These are phyloP conservation scores for Sporothrix curviconia DNA, from an alignment of 2,329 filamentous ascomycete genomes.

Conservation along the genomic window DNA sequence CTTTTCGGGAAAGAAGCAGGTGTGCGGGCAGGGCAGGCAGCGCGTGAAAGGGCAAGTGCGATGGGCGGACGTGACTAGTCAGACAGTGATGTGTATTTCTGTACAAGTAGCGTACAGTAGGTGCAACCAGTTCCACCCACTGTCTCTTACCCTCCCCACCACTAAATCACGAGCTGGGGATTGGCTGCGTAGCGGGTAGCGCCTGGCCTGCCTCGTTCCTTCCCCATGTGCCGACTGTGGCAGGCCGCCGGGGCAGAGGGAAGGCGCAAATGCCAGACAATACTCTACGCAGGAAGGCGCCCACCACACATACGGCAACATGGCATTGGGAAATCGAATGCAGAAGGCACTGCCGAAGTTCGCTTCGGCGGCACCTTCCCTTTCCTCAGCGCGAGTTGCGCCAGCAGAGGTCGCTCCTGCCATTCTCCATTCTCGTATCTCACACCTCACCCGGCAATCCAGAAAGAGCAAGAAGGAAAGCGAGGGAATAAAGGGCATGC, in stretches of 20 bases:
- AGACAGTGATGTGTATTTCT: not conserved
- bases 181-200: not conserved
- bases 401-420: not conserved
- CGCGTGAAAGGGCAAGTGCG: conserved; percentile 4
- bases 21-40: conserved; percentile 1
- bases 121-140: too few relatives aligned
- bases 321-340: not conserved
- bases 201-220: too few relatives aligned
- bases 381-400: not conserved
- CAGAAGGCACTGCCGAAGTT: not conserved
- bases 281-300: not conserved
- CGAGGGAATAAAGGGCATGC: not conserved
- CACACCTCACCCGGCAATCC: not conserved
- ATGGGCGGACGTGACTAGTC: not conserved
- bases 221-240: conserved; percentile 5
- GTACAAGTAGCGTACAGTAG: too few relatives aligned
- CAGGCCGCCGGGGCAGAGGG: not conserved
- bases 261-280: not conserved
- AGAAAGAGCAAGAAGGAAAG: not conserved
- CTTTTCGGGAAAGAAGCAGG: conserved; percentile 15
- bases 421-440: not conserved
- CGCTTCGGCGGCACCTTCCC: conserved; percentile 2
- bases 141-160: conserved; percentile 3
- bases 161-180: conserved; percentile 1
- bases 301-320: not conserved